phyloP scores from a whole-genome alignment of 169 alveolate genomes.

The Miamiensis avidus region DNA sequence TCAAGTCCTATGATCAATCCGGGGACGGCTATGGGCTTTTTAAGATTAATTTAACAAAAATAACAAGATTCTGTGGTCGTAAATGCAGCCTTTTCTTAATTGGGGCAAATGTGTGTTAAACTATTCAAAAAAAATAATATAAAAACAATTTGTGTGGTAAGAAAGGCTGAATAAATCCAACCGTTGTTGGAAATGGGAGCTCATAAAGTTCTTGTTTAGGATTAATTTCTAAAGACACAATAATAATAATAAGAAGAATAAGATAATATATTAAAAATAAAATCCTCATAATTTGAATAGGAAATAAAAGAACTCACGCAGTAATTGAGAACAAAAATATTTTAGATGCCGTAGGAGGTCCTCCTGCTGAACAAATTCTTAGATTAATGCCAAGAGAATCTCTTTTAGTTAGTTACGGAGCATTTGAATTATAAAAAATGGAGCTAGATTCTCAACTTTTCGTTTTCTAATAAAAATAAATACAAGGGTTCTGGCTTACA shows the following conservation, averaged over 20 bases:
- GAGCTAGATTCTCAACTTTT: not conserved
- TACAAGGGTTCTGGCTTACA: not conserved
- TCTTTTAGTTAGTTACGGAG: not conserved
- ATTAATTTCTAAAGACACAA: too few relatives aligned
- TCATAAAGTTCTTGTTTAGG: not conserved
- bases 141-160: not conserved
- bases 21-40: slow-evolving; percentile 2
- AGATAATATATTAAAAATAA: too few relatives aligned
- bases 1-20: slow-evolving; percentile 27
- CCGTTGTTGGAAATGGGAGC: not conserved
- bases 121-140: too few relatives aligned
- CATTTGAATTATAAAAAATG: not conserved
- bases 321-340: not conserved
- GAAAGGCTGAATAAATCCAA: not conserved
- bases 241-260: too few relatives aligned
- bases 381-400: not conserved
- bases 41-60: not conserved
- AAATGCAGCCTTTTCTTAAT: not conserved
- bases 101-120: not conserved
- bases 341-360: not conserved
- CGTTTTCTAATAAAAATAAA: too few relatives aligned
- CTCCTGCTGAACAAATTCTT: not conserved
- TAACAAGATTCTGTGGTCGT: not conserved
- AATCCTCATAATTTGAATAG: not conserved
- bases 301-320: not conserved